Evolutionary conservation across 441 rosid genomes (phyloP), one percentile per base, ranked within the genome.

Genomic region (Capsella rubella): DNA sequence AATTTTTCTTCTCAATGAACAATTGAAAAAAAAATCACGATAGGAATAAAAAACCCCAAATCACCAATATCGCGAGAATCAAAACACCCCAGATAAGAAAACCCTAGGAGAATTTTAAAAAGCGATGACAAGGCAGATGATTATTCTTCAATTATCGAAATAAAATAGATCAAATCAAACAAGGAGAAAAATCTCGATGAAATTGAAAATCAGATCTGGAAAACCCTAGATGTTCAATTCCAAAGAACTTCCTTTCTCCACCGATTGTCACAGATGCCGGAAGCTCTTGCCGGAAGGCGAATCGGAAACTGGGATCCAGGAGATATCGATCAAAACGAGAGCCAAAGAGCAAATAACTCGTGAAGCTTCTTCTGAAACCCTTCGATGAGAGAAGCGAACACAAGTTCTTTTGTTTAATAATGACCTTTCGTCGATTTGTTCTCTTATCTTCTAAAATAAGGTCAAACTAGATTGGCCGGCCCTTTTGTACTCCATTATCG

Each of bases 1-100:
- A 84, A 80, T 78, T 39, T 21, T 34, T 71, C 87, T 80, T 82
- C 83, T 79, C 69, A 80, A 84, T 88, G 58, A 84, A 84, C 79
- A 79, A 73, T 58, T 64, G 49, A 9, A 60, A 13, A 67, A 54
- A n/a, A 6, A 34, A 34, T 35, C 60, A 64, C 63, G 18, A 72
- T 0, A 32, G 12, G 6, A n/a, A 3, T 11, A 53, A 27, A 5
- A 74, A 6, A 0, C 61, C 53, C 59, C n/a, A 49, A 39, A 43
- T 21, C 62, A 67, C 73, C 66, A 59, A 51, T 37, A 37, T 10
- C 59, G 34, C 37, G 28, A 49, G 65, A 39, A 35, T 37, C 31
- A 59, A 59, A 56, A 39, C 35, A 54, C 40, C 12, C 40, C 3
- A 37, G 40, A 6, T n/a, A 54, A 32, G 10, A 6, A 59, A 70